Evolutionary conservation across 1,284 basidiomycete genomes (phyloP), one percentile per base, ranked within the genome.

Genomic region (Trichosporon inkin): DNA sequence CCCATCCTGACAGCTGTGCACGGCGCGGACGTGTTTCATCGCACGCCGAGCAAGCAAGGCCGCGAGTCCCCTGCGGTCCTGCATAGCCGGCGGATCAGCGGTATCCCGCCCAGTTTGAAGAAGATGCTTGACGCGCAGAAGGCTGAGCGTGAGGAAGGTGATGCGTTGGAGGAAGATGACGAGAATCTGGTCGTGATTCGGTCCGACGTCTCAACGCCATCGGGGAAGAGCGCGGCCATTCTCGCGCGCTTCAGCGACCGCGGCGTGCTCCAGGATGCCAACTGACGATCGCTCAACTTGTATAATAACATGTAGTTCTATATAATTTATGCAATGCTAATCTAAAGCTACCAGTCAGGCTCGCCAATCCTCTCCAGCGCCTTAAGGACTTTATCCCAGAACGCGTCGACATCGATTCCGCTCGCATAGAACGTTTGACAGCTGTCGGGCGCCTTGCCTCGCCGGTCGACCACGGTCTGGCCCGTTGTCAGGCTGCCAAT

Each of bases 341-440:
- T 38, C 36, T 38, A 14, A 38, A 4, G 19, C 41, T 44, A 62
- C 19, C 39, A 14, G 22, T 55, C 49, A 1, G 61, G 57, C 17
- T 60, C 37, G 7, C 63, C 63, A 17, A 61, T 55, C 6, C 61
- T 53, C 56, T 55, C 8, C 10, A 65, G 40, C 3, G 61, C 56
- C 19, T 61, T 60, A 19, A 67, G 16, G 2, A 67, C 58, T 6
- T 62, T 41, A 20, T 58, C 58, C 57, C 60, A 61, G 55, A 67
- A 67, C 2, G 49, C 38, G 4, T 44, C 36, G 6, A 58, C 58
- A 22, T 67, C 53, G 6, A 67, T 61, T 8, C 34, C 56, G 10
- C 39, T 56, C 6, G 66, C 66, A 6, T 59, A 64, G 13, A 32
- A 57, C 28, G 62, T 63, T 16, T 32, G 40, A 55, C 57, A 61